These are phyloP conservation scores for Trichoderma sp. DNA, from an alignment of 2,329 filamentous ascomycete species.

Conservation along the genomic window DNA sequence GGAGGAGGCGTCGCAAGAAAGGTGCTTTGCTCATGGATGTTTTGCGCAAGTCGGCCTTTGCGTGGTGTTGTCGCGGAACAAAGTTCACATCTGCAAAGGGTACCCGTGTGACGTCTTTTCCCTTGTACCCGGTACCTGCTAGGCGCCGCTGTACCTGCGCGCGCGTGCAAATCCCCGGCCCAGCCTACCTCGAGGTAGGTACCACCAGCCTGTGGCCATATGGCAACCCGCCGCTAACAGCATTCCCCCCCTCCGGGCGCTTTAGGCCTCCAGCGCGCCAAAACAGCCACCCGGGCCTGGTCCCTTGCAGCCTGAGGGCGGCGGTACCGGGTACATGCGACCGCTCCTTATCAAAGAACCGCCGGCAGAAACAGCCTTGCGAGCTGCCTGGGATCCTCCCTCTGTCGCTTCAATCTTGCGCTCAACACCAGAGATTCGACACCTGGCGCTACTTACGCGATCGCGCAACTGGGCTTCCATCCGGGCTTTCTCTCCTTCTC, in stretches of 20 bases:
- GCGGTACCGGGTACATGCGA: not conserved
- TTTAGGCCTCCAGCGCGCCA: conserved; percentile 5
- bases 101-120: not conserved
- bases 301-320: conserved; percentile 1
- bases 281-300: not conserved
- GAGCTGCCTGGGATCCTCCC: not conserved
- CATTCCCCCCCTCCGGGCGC: not conserved
- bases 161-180: not conserved
- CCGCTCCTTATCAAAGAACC: not conserved
- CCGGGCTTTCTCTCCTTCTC: not conserved
- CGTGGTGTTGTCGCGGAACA: too few species aligned
- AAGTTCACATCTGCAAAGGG: too few species aligned
- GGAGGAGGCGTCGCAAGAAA: not conserved
- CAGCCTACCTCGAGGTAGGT: too few species aligned
- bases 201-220: not conserved
- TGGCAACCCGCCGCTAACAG: not conserved
- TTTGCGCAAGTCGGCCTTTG: too few species aligned
- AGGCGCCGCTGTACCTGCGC: not conserved
- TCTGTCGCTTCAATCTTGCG: not conserved
- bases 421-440: not conserved
- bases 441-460: too few species aligned
- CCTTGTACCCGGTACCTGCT: not conserved
- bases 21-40: too few species aligned
- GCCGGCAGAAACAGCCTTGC: not conserved
- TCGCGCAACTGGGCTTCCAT: not conserved